phyloP scores from a whole-genome alignment of 306 rosid species.

The Ziziphus jujuba region DNA sequence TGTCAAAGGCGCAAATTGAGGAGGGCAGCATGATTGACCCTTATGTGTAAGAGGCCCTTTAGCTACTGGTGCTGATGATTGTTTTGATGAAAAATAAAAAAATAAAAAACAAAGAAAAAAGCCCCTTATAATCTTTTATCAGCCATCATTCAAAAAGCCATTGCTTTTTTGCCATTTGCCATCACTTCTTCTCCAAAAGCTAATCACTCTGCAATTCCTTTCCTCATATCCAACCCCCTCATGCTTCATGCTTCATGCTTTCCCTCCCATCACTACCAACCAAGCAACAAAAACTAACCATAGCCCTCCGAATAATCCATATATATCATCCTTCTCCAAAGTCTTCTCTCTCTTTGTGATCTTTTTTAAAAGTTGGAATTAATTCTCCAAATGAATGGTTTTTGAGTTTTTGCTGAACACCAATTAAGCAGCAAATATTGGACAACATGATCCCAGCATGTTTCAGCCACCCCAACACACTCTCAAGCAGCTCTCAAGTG shows the following conservation, averaged over 20 bases:
- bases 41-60: slow-evolving; percentile 4
- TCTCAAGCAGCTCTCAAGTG: slow-evolving; percentile 42
- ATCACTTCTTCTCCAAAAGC: no score
- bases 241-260: no score
- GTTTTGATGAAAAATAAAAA: background rate
- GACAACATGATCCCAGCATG: slow-evolving; percentile 71
- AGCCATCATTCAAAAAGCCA: background rate
- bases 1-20: slow-evolving; percentile 65
- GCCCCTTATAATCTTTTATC: background rate
- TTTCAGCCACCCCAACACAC: slow-evolving; percentile 70
- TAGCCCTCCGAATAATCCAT: background rate
- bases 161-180: no score
- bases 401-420: slow-evolving; percentile 32
- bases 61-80: slow-evolving; percentile 43
- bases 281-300: background rate
- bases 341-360: background rate
- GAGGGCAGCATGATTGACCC: slow-evolving; percentile 37
- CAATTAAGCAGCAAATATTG: slow-evolving; percentile 11
- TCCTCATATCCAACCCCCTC: no score
- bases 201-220: no score
- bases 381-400: slow-evolving; percentile 13
- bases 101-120: background rate
- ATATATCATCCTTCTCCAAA: background rate
- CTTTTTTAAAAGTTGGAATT: background rate
- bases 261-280: background rate